Base-by-base conservation (phyloP, 768 basidiomycete species). In the Leccinum imitatum region DNA sequence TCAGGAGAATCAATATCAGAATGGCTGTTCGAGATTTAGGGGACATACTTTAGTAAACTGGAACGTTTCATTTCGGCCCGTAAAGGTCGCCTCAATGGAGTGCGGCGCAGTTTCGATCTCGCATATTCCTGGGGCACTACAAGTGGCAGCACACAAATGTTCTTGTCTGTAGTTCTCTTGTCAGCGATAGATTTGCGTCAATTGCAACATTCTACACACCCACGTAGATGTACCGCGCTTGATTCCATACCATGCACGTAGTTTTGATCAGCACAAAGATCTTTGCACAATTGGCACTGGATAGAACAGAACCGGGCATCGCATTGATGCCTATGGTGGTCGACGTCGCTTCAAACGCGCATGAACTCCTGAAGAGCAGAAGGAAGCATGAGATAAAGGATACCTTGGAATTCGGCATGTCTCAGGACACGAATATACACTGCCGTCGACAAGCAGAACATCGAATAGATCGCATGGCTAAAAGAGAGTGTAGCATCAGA, bases 1-100 rank as follows among this genome's bases (percentile, higher is more conserved):
- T 8, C 30, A 8, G 8, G 30, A 30, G 30, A 30, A 9, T 30
- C 30, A 30, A 65, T 73, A 1, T 30, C 27, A 23, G 39, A 50
- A 14, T 6, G 1, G 2, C 23, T 6, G 2, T 11, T 6, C 6
- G 21, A 17, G n/a, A 57, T 7, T 9, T 1, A 19, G 25, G 30
- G 35, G 58, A 30, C 66, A 27, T 54, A 83, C 86, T 77, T 87
- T 87, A 0, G 87, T 87, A 54, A 84, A 87, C 65, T 83, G 80
- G 64, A 86, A 87, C 1, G 80, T 84, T 59, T 85, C 83, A 53
- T 86, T 82, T 58, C 69, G 75, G 0, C 86, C 87, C 0, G 79
- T 80, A 62, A 87, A 87, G 0, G 84, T 86, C 6, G 84, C 83
- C 64, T 86, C 82, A 35, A 87, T 79, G 0, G 84, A 82, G 54